Base-by-base conservation (phyloP, 257 asterid genomes). In the Catharanthus roseus region DNA sequence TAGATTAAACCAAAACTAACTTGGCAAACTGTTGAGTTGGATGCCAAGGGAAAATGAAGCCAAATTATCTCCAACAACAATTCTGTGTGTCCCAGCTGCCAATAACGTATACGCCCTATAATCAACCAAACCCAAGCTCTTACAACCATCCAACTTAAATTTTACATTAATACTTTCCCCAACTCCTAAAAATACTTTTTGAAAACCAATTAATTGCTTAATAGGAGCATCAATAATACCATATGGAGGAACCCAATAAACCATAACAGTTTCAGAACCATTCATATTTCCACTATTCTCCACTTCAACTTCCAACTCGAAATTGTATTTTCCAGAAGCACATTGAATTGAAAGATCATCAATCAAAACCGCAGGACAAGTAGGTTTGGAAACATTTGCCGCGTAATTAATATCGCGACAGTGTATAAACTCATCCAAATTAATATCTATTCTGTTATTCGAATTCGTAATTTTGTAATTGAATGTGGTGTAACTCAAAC, bases 401-500 rank as follows among this genome's bases (percentile, higher is more conserved):
- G 0, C 76, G 0, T 79, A 82, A 69, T 78, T 71, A 39, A 82
- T 21, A 5, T 82, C 75, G 4, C 81, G 85, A 19, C 85, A 82
- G 15, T 80, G 80, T 0, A 69, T 81, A 47, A 72, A 63, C 28
- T 78, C 61, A 74, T 55, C 68, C 71, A 82, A 26, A 0, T 69
- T 18, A 1, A 82, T 39, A 38, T 69, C 15, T 11, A 82, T 0
- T 0, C 57, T 1, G 28, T 36, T 38, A 0, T 38, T 42, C 21
- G 81, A 9, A 0, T 77, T 34, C 0, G 24, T 23, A 3, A 78
- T 50, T 1, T 21, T 33, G 85, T 81, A 74, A 7, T 68, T 49
- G 68, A 77, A 82, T 6, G 65, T 80, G 2, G 89, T 80, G 79
- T 86, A 86, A 67, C 87, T 82, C 2, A 86, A 78, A 0, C 91